These are phyloP conservation scores for Puccinia polysora DNA, from an alignment of 1,284 basidiomycete species.

Conservation along the genomic window DNA sequence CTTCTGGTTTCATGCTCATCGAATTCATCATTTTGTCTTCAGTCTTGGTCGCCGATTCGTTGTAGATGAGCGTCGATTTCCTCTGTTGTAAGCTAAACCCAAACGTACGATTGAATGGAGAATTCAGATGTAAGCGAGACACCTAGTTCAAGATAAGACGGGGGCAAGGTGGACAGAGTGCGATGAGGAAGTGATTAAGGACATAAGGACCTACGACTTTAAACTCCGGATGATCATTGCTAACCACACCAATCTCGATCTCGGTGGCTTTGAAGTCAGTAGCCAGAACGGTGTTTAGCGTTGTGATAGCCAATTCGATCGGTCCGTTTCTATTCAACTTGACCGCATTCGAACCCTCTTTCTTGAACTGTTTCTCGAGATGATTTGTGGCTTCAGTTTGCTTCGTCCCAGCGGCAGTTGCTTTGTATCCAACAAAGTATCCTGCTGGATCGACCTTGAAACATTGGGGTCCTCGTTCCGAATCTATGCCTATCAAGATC, in stretches of 20 bases:
- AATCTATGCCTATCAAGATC: conserved; percentile 90
- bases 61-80: conserved; percentile 42
- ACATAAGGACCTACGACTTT: conserved; percentile 47
- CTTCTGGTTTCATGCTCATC: no score
- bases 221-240: conserved; percentile 46
- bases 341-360: conserved; percentile 56
- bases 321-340: conserved; percentile 49
- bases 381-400: conserved; percentile 96
- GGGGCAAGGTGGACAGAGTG: background rate
- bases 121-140: background rate
- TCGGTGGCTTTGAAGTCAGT: conserved; percentile 79
- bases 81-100: conserved; percentile 33
- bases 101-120: no score
- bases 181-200: background rate
- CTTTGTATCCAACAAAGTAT: conserved; percentile 97
- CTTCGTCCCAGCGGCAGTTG: conserved; percentile 91
- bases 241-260: conserved; percentile 58
- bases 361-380: conserved; percentile 99
- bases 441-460: conserved; percentile 99
- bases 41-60: conserved; percentile 42
- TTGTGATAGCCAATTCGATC: conserved; percentile 82
- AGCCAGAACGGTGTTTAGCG: conserved; percentile 83
- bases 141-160: background rate
- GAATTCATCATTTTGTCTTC: no score
- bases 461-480: conserved; percentile 77